A percentile compares a stretch with the other conserved stretches of the same genome.
Conservation (phyloP, 73 alveolate genomes). For the Loxodes magnus region DNA sequence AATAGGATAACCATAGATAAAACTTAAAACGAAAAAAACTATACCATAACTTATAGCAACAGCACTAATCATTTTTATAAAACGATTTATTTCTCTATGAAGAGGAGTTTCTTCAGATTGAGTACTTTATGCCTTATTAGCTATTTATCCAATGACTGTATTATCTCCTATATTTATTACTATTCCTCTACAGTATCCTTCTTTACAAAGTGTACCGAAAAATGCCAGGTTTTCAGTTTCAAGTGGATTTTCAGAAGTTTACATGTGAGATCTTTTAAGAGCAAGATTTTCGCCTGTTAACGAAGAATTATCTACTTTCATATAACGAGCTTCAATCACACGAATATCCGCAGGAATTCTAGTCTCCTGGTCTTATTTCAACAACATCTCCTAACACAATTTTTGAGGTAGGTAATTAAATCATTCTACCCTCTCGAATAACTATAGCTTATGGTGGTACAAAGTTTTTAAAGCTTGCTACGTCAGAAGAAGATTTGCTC, state of each 20-base stretch:
- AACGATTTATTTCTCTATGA: no score
- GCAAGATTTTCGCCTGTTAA: slow-evolving; percentile 60
- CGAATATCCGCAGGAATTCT: slow-evolving; percentile 66
- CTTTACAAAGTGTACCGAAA: slow-evolving; percentile 44
- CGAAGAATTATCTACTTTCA: slow-evolving; percentile 62
- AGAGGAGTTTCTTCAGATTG: no score
- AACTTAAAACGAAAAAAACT: no score
- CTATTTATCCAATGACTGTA: no score
- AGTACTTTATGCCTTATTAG: no score
- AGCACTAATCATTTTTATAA: no score
- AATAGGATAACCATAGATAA: no score
- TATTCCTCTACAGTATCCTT: slow-evolving; percentile 38
- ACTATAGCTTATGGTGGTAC: no score
- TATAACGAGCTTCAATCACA: slow-evolving; percentile 40
- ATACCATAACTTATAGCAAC: no score
- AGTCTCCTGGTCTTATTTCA: slow-evolving; percentile 26
- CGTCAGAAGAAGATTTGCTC: slow-evolving; percentile 69
- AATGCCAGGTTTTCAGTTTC: slow-evolving; percentile 56
- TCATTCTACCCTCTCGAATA: slow-evolving; percentile 34
- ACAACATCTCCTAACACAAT: slow-evolving; percentile 67
- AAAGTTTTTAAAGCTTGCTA: slow-evolving; percentile 66
- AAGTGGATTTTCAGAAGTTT: slow-evolving; percentile 31
- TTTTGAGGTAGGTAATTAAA: slow-evolving; percentile 22
- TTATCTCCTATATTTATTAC: no score
- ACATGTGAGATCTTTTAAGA: slow-evolving; percentile 28